Conservation (phyloP, 106 monocot genomes). For the Apostasia ramifera region DNA sequence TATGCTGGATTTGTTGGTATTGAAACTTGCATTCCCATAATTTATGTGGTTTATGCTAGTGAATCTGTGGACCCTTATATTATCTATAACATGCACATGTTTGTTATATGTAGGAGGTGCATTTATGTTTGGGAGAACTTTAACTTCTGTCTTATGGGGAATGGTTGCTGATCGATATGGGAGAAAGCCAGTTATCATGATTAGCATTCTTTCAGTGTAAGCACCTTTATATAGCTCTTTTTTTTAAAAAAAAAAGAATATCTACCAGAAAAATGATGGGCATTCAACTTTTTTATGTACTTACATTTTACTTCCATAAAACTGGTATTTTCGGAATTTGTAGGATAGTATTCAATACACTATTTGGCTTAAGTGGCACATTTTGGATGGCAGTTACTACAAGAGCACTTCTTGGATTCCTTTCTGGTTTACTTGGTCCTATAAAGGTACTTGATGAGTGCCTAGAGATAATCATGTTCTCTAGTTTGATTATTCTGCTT, state of each 20-base stretch:
- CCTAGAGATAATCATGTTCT: neutral
- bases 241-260: neutral
- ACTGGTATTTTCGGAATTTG: neutral
- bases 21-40: no score
- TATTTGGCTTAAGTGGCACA: constrained; percentile 64
- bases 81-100: neutral
- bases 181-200: constrained; percentile 24
- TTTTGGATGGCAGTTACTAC: constrained; percentile 78
- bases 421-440: constrained; percentile 65
- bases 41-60: no score
- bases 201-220: constrained; percentile 34
- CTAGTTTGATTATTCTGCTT: neutral
- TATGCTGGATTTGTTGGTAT: constrained; percentile 63
- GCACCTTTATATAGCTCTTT: neutral
- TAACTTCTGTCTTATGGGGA: constrained; percentile 23
- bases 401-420: constrained; percentile 60
- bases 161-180: constrained; percentile 17
- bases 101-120: constrained; percentile 31
- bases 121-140: constrained; percentile 45
- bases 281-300: neutral
- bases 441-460: constrained; percentile 38
- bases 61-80: no score
- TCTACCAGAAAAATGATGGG: neutral
- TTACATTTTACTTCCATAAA: neutral
- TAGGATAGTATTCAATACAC: constrained; percentile 62